Conservation (phyloP, 1,284 basidiomycete species). For the Crucibulum parvulum region DNA sequence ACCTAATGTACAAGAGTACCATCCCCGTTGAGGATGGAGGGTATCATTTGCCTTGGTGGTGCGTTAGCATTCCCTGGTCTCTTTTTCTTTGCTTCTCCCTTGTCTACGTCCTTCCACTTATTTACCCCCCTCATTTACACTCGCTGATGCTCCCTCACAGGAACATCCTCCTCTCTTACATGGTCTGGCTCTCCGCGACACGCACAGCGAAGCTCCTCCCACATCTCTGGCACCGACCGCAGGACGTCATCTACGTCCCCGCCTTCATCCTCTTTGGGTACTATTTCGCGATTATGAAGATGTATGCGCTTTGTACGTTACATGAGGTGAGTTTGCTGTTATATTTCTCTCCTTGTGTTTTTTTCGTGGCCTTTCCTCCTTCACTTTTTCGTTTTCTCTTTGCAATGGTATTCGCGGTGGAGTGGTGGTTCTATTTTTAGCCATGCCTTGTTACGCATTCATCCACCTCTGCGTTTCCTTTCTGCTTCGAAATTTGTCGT, state of each 20-base stretch:
- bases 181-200: slow-evolving; percentile 84
- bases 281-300: slow-evolving; percentile 88
- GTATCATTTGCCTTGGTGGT: slow-evolving; percentile 92
- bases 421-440: too few species aligned
- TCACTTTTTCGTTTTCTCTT: neutral
- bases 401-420: too few species aligned
- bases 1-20: slow-evolving; percentile 82
- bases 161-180: slow-evolving; percentile 80
- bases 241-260: slow-evolving; percentile 88
- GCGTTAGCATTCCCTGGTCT: slow-evolving; percentile 34
- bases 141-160: slow-evolving; percentile 38
- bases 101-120: neutral
- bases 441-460: too few species aligned
- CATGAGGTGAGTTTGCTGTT: slow-evolving; percentile 62
- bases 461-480: too few species aligned
- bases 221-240: slow-evolving; percentile 86
- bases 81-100: slow-evolving; percentile 9
- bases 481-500: too few species aligned
- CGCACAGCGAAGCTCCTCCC: slow-evolving; percentile 89
- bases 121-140: neutral
- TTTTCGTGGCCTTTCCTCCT: neutral
- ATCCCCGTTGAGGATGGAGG: slow-evolving; percentile 73
- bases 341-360: neutral
- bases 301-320: slow-evolving; percentile 84
- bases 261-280: slow-evolving; percentile 93